Base-by-base conservation (phyloP, 192 early-diverging fungal species). In the Gonapodya prolifera region DNA sequence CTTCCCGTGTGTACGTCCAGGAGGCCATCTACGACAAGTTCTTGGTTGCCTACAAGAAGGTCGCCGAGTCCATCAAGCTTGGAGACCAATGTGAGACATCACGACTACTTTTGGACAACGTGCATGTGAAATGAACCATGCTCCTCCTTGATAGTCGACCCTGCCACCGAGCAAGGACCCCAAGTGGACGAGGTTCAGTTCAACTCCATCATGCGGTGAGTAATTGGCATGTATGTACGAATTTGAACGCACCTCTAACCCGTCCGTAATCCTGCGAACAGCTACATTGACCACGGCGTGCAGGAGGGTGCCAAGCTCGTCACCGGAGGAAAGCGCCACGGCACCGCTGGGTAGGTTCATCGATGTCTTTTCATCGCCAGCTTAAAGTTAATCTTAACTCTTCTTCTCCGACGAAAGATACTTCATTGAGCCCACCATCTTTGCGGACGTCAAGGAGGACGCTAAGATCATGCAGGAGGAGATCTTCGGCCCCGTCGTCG, bases 281-380 rank as follows among this genome's bases (percentile, higher is more conserved):
- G n/a, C 13, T 69, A 69, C 45, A 69, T 69, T n/a, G 45, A 69
- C 13, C 8, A 8, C 45, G 45, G 45, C 45, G n/a, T 16, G 45
- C 8, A 8, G 13, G 45, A 69, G 45, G n/a, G n/a, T n/a, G 45
- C 45, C 45, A 69, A 69, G 45, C 45, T 69, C 45, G n/a, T 69
- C 45, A 23, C 33, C 2, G 80, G 80, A 30, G 80, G 80, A 33
- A 80, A 80, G 30, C 80, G 80, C 28, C 30, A 29, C 74, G 35
- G 32, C n/a, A n/a, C n/a, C n/a, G n/a, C n/a, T n/a, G n/a, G n/a
- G n/a, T n/a, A n/a, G n/a, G n/a, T n/a, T n/a, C n/a, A n/a, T n/a
- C n/a, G n/a, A n/a, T n/a, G n/a, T n/a, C n/a, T n/a, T n/a, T n/a
- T n/a, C n/a, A n/a, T n/a, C n/a, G n/a, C n/a, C n/a, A n/a, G n/a